Evolutionary conservation across 2,329 filamentous ascomycete genomes (phyloP).

Genomic region (Didymella pinodella): DNA sequence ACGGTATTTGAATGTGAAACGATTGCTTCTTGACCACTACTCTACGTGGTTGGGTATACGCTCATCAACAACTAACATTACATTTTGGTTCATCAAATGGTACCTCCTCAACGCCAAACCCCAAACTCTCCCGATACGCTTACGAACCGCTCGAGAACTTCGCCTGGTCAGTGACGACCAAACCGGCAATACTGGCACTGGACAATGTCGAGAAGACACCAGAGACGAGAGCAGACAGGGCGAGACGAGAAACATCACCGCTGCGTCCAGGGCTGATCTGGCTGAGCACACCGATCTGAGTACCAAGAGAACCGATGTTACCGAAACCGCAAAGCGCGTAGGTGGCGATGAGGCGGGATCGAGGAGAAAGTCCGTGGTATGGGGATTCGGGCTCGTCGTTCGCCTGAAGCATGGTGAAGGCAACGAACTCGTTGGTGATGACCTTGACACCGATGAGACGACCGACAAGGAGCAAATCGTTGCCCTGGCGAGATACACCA

Average conservation of each 20-base stretch:
- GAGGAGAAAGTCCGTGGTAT: slow-evolving; percentile 69
- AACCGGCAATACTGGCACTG: slow-evolving; percentile 65
- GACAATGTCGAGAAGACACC: slow-evolving; percentile 82
- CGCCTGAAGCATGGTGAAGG: slow-evolving; percentile 67
- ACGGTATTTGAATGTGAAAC: slow-evolving; percentile 2
- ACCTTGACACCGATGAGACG: slow-evolving; percentile 86
- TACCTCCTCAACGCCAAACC: slow-evolving; percentile 11
- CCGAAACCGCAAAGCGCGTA: slow-evolving; percentile 80
- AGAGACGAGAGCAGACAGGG: slow-evolving; percentile 77
- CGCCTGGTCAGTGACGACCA: slow-evolving; percentile 63
- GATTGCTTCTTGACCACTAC: slow-evolving; percentile 15
- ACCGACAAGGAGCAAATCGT: slow-evolving; percentile 73
- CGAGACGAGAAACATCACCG: slow-evolving; percentile 78
- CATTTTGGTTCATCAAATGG: slow-evolving; percentile 14
- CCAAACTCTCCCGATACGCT: slow-evolving; percentile 1
- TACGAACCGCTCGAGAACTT: slow-evolving; percentile 35
- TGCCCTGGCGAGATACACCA: slow-evolving; percentile 70
- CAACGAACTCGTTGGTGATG: slow-evolving; percentile 84
- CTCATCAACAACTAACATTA: slow-evolving; percentile 24
- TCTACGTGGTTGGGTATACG: slow-evolving; percentile 23
- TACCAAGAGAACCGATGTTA: slow-evolving; percentile 86
- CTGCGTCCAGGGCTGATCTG: slow-evolving; percentile 78
- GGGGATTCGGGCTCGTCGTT: slow-evolving; percentile 50
- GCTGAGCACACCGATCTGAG: slow-evolving; percentile 86
- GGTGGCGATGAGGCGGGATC: slow-evolving; percentile 81